These are phyloP conservation scores for Lentinula guzmanii DNA, from an alignment of 768 basidiomycete species.

Conservation along the genomic window DNA sequence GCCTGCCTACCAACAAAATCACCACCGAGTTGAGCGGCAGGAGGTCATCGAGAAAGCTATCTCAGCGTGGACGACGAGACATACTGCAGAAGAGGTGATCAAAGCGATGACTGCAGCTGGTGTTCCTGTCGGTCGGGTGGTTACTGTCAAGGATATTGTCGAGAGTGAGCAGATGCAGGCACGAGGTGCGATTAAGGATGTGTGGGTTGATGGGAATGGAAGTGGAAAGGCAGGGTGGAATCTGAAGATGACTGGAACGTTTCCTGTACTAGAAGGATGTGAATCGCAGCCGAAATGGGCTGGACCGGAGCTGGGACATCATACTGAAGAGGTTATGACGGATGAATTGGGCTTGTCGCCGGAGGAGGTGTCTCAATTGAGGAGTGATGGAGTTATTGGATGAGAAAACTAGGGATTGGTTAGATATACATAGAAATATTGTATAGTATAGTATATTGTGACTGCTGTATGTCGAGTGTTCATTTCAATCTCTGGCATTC, in stretches of 20 bases:
- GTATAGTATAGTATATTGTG: too few relatives aligned
- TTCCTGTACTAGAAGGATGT: conserved; percentile 56
- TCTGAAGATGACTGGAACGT: conserved; percentile 63
- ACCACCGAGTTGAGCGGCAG: conserved; percentile 58
- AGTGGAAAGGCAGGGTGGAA: conserved; percentile 39
- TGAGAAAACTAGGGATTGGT: conserved; percentile 13
- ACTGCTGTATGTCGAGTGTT: too few relatives aligned
- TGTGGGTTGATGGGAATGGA: conserved; percentile 34
- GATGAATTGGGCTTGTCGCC: conserved; percentile 33
- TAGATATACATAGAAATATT: neutral
- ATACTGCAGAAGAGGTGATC: conserved; percentile 48
- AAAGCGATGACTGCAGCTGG: conserved; percentile 41
- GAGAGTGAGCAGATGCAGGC: conserved; percentile 50
- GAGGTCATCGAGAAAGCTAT: conserved; percentile 61
- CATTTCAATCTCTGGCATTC: too few relatives aligned
- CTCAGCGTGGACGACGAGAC: conserved; percentile 47
- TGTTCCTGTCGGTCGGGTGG: conserved; percentile 61
- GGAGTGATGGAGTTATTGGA: conserved; percentile 36
- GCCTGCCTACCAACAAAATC: conserved; percentile 47
- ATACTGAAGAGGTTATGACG: conserved; percentile 45
- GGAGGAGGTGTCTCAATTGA: conserved; percentile 31
- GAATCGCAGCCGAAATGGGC: conserved; percentile 59
- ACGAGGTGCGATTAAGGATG: conserved; percentile 53
- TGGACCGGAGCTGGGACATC: conserved; percentile 60
- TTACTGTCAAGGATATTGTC: conserved; percentile 57